Evolutionary conservation across 1,139 yeast genomes (phyloP).

Genomic region (Pichia sp.): DNA sequence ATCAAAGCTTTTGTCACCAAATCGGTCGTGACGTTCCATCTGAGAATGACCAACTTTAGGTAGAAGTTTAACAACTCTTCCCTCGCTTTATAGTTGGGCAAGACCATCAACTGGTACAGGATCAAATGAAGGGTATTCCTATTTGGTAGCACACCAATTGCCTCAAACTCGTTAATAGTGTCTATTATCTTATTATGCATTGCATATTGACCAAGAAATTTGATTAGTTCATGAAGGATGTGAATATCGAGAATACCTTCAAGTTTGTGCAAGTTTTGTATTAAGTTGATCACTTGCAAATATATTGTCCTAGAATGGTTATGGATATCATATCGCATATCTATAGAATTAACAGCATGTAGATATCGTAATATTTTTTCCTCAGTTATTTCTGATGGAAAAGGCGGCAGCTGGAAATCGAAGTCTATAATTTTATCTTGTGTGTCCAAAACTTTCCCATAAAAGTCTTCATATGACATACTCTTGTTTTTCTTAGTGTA

Average conservation of each 20-base stretch:
- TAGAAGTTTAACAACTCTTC: conserved; percentile 4
- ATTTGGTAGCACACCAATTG: conserved; percentile 7
- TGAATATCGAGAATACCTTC: conserved; percentile 8
- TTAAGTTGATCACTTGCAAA: conserved; percentile 1
- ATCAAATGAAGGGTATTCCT: conserved; percentile 9
- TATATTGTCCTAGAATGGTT: conserved; percentile 1
- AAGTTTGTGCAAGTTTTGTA: conserved; percentile 4
- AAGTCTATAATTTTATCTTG: conserved; percentile 1
- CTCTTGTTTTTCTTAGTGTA: not conserved
- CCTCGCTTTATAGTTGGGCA: not conserved
- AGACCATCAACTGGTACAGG: conserved; percentile 3
- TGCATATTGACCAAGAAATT: conserved; percentile 4
- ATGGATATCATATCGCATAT: conserved; percentile 3
- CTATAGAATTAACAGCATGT: conserved; percentile 2
- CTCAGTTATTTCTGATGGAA: conserved; percentile 2
- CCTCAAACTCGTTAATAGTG: conserved; percentile 6
- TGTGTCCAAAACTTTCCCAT: not conserved
- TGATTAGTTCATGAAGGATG: conserved; percentile 8
- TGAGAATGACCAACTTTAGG: conserved; percentile 1
- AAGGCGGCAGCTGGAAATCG: conserved; percentile 2
- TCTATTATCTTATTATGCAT: conserved; percentile 1
- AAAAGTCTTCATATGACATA: conserved; percentile 1
- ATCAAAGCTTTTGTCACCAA: conserved; percentile 5
- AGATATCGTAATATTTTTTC: conserved; percentile 3
- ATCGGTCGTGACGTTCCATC: conserved; percentile 9